Percentiles rank a stretch among this genome's conserved stretches.
phyloP scores from a whole-genome alignment of 805 yeast genomes.

The Kockiozyma suomiensis region DNA sequence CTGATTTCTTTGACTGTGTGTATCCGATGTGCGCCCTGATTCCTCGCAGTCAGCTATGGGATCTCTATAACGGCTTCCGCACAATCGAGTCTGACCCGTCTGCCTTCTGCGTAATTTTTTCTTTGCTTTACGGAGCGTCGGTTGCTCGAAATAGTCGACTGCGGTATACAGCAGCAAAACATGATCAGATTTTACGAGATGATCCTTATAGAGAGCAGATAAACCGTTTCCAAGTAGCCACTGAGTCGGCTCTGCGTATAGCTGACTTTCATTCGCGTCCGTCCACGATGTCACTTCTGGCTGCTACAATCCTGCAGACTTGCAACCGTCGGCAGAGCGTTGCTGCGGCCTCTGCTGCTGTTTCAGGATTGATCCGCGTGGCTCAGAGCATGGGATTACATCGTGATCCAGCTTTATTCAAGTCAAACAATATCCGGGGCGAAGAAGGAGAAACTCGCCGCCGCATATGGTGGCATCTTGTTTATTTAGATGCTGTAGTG shows the following conservation, averaged over 20 bases:
- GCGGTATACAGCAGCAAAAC: slow-evolving; percentile 6
- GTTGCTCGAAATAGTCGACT: slow-evolving; percentile 9
- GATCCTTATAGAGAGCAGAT: slow-evolving; percentile 1
- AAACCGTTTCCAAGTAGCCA: not conserved
- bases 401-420: slow-evolving; percentile 20
- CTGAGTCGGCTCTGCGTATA: slow-evolving; percentile 4
- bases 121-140: slow-evolving; percentile 14
- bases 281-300: slow-evolving; percentile 10
- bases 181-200: not conserved
- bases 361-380: slow-evolving; percentile 14
- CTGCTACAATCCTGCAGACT: slow-evolving; percentile 21
- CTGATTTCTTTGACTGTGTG: slow-evolving; percentile 16
- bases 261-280: slow-evolving; percentile 16
- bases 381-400: slow-evolving; percentile 30
- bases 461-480: slow-evolving; percentile 27
- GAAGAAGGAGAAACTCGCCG: slow-evolving; percentile 10
- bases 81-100: not conserved
- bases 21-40: slow-evolving; percentile 20
- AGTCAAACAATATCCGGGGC: not conserved
- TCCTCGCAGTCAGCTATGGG: not conserved
- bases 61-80: slow-evolving; percentile 13
- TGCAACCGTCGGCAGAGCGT: slow-evolving; percentile 11
- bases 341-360: slow-evolving; percentile 11
- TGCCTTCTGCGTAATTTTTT: not conserved
- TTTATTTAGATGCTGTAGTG: slow-evolving; percentile 14